Evolutionary conservation across 202 grass and related monocot species (phyloP), one percentile per base, ranked within the genome.

Genomic region (Zoysia matrella): DNA sequence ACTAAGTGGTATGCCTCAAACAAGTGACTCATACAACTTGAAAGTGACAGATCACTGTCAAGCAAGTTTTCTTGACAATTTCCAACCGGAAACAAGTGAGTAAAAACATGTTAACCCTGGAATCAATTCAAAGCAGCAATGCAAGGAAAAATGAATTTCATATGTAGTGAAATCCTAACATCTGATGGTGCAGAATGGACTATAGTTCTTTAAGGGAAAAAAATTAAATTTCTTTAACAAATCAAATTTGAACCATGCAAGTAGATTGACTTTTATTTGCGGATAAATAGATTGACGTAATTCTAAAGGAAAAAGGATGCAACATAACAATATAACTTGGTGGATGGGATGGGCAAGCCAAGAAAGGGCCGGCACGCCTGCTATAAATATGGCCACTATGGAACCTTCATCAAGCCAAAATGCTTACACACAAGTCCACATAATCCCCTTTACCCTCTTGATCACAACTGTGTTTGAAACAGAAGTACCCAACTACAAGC

Each of bases 21-120:
- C 45, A 72, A 81, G 72, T 64, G 40, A 52, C 3, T 71, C 79
- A 69, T 80, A 18, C 76, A 80, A 47, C 40, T 42, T 56, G 69
- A 8, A 81, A 6, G 7, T 44, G 10, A 54, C 50, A 55, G 47
- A 46, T 9, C n/a, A 51, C 40, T 40, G 63, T 12, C 1, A 8
- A 63, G 49, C 7, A 66, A 73, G 0, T 49, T 64, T 12, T 78
- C 47, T 75, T 70, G 39, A 70, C 3, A 48, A 58, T 7, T 80
- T 71, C 54, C 55, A 76, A 74, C 64, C 75, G 62, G 68, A 80
- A 80, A 36, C 4, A 80, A 8, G 51, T 43, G 11, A 47, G 30
- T 5, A 18, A 53, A 70, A 74, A 81, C 12, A 81, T 70, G 53
- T 71, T 53, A 76, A 44, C 6, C 11, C 13, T 63, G 5, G 53